Percentiles rank a stretch among this genome's conserved stretches.
Evolutionary conservation across 345 rosid genomes (phyloP).

Genomic region (Eucalyptus erythrocorys): DNA sequence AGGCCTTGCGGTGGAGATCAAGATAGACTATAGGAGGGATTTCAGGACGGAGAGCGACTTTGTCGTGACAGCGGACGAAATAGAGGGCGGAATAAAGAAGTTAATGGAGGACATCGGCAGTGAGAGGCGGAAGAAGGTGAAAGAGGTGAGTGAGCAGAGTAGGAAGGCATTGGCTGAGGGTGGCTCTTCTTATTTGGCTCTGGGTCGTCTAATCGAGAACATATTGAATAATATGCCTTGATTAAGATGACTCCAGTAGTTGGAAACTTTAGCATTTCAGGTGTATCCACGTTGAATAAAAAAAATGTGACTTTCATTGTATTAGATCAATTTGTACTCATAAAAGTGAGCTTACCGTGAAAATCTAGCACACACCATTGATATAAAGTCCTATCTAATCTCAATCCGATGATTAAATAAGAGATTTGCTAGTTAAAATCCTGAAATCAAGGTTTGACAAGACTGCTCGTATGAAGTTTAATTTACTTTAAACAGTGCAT

Average conservation of each 20-base stretch:
- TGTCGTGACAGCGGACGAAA: constrained; percentile 4
- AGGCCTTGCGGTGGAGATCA: too few species aligned
- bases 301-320: neutral
- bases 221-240: neutral
- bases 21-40: neutral
- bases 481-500: too few species aligned
- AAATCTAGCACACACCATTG: constrained; percentile 2
- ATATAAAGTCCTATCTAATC: neutral
- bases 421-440: too few species aligned
- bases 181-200: constrained; percentile 23
- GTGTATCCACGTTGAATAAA: neutral
- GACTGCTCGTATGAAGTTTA: neutral
- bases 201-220: constrained; percentile 12
- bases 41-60: neutral
- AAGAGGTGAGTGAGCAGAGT: constrained; percentile 7
- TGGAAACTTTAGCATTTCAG: neutral
- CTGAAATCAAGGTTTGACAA: too few species aligned
- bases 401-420: too few species aligned
- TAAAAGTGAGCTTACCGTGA: neutral
- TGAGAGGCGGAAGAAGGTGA: constrained; percentile 13
- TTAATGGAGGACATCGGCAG: constrained; percentile 20
- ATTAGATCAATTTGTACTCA: neutral
- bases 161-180: constrained; percentile 21
- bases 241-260: neutral
- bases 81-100: constrained; percentile 21